Conservation (phyloP, 371 early-diverging fungal genomes). For the Rhizopus sp. region DNA sequence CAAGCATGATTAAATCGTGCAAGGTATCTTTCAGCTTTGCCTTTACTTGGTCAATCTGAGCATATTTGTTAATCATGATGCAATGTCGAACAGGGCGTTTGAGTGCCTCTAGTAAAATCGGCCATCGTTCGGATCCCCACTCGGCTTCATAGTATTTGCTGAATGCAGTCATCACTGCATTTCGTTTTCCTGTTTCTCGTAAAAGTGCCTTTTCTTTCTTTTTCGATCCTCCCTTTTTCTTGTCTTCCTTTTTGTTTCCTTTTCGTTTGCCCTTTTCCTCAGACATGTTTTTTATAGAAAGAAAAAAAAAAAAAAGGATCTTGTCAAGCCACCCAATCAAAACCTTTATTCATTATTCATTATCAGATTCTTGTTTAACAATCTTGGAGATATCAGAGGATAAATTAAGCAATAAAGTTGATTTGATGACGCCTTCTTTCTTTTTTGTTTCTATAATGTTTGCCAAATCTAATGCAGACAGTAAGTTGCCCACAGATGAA, state of each 20-base stretch:
- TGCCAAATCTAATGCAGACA: slow-evolving; percentile 41
- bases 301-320: too few species aligned
- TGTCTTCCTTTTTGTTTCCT: slow-evolving; percentile 13
- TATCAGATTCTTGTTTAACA: slow-evolving; percentile 8
- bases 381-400: slow-evolving; percentile 34
- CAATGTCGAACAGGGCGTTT: slow-evolving; percentile 47
- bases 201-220: slow-evolving; percentile 38
- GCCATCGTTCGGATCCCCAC: slow-evolving; percentile 59
- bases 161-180: slow-evolving; percentile 40
- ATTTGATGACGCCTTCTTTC: slow-evolving; percentile 19
- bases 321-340: too few species aligned
- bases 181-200: slow-evolving; percentile 33
- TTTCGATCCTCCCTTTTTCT: slow-evolving; percentile 28
- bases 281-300: not conserved
- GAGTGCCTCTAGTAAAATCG: slow-evolving; percentile 42
- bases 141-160: slow-evolving; percentile 45
- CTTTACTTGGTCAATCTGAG: slow-evolving; percentile 30
- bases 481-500: slow-evolving; percentile 32
- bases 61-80: slow-evolving; percentile 57
- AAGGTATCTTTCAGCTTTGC: slow-evolving; percentile 24
- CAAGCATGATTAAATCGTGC: slow-evolving; percentile 31
- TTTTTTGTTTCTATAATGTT: slow-evolving; percentile 30
- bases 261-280: slow-evolving; percentile 9
- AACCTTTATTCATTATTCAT: too few species aligned
- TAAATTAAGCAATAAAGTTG: slow-evolving; percentile 26